Conservation (phyloP, 768 basidiomycete genomes). For the Russula dissimulans region DNA sequence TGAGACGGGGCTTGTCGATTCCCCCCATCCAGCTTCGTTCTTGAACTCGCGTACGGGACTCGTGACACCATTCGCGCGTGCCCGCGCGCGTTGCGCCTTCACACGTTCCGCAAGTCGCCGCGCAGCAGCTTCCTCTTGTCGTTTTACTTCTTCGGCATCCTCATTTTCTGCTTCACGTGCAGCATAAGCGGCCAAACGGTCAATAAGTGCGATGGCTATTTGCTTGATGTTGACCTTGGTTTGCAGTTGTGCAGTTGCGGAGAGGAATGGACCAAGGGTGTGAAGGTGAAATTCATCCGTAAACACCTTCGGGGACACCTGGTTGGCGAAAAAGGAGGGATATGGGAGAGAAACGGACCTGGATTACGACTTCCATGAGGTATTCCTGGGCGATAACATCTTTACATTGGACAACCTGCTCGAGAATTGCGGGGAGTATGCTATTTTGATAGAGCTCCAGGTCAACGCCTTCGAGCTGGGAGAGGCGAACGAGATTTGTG, state of each 20-base stretch:
- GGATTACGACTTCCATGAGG: constrained; percentile 98
- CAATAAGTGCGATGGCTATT: constrained; percentile 96
- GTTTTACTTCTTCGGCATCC: constrained; percentile 88
- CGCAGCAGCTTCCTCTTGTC: constrained; percentile 89
- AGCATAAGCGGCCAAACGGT: constrained; percentile 90
- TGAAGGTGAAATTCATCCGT: constrained; percentile 98
- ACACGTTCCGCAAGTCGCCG: constrained; percentile 82
- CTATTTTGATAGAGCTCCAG: constrained; percentile 78
- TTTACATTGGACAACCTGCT: constrained; percentile 97
- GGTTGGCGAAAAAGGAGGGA: background rate
- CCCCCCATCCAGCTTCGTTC: constrained; percentile 18
- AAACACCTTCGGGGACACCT: constrained; percentile 61
- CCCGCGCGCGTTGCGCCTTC: constrained; percentile 56
- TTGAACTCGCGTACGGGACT: constrained; percentile 19
- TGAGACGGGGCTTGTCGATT: constrained; percentile 24
- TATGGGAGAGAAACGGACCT: constrained; percentile 40
- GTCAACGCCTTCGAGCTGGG: constrained; percentile 94
- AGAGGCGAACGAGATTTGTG: constrained; percentile 92
- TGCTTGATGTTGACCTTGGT: constrained; percentile 98
- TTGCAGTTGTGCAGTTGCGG: constrained; percentile 91
- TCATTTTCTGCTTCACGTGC: constrained; percentile 96
- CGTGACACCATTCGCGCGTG: constrained; percentile 37
- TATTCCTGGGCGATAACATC: constrained; percentile 99
- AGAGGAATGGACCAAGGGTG: constrained; percentile 91
- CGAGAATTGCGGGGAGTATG: constrained; percentile 88